Percentiles rank a stretch among this genome's conserved stretches.
These are phyloP conservation scores for Mucor piriformis DNA, from an alignment of 371 early-diverging fungal genomes.

Conservation along the genomic window DNA sequence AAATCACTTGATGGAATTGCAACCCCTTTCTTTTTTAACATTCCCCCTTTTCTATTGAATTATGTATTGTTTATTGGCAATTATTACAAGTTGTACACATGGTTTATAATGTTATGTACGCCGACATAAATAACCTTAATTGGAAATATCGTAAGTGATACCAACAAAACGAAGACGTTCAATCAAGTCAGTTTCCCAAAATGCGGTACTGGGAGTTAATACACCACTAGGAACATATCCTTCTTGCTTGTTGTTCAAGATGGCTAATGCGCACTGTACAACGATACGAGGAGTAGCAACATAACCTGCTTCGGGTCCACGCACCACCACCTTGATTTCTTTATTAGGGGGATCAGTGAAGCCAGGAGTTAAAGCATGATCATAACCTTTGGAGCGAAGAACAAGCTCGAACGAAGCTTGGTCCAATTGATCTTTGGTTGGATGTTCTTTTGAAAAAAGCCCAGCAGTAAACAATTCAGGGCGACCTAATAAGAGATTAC, in stretches of 20 bases:
- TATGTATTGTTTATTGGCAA: not conserved
- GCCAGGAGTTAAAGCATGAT: constrained; percentile 26
- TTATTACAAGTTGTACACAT: not conserved
- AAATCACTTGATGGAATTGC: not conserved
- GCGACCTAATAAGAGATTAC: constrained; percentile 57
- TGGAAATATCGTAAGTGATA: constrained; percentile 50
- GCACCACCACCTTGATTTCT: constrained; percentile 50
- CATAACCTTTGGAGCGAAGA: constrained; percentile 56
- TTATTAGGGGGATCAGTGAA: constrained; percentile 40
- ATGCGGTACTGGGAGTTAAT: constrained; percentile 62
- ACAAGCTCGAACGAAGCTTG: constrained; percentile 60
- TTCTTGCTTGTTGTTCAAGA: constrained; percentile 42
- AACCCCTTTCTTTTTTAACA: not conserved
- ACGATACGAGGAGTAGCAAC: constrained; percentile 64
- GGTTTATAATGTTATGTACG: not conserved
- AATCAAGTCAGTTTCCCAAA: constrained; percentile 60
- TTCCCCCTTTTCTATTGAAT: not conserved
- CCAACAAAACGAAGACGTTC: constrained; percentile 57
- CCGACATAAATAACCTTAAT: not conserved
- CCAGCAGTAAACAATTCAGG: constrained; percentile 60
- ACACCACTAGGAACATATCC: constrained; percentile 60
- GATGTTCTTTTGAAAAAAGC: constrained; percentile 62
- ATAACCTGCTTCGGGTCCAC: constrained; percentile 69
- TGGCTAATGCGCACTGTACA: constrained; percentile 56
- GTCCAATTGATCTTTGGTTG: constrained; percentile 55